Evolutionary conservation across 1,284 basidiomycete species (phyloP).

Genomic region (Anthracocystis panici-leucophaei): DNA sequence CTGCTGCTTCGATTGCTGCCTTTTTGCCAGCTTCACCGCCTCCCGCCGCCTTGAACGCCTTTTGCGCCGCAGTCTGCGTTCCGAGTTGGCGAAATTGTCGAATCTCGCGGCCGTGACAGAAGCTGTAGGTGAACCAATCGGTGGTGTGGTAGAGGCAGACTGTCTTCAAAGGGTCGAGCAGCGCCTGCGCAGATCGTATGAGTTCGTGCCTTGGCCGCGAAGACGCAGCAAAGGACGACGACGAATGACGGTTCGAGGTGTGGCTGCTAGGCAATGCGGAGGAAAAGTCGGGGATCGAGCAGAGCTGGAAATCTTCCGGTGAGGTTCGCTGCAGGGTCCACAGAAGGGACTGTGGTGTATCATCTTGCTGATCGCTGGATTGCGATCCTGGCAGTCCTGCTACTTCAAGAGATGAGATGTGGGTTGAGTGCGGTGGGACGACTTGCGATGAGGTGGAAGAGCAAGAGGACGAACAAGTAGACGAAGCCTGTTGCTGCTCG

Average conservation of each 20-base stretch:
- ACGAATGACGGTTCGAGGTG: not conserved
- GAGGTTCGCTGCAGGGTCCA: slow-evolving; percentile 39
- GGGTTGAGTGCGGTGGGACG: not conserved
- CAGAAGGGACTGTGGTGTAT: not conserved
- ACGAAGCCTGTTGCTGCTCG: slow-evolving; percentile 38
- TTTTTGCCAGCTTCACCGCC: slow-evolving; percentile 38
- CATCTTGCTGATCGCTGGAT: not conserved
- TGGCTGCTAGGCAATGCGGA: slow-evolving; percentile 4
- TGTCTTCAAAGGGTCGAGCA: slow-evolving; percentile 58
- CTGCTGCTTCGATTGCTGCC: slow-evolving; percentile 36
- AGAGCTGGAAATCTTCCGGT: slow-evolving; percentile 35
- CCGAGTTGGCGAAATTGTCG: slow-evolving; percentile 56
- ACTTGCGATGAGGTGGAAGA: slow-evolving; percentile 2
- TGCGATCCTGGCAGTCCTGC: not conserved
- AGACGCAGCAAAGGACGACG: not conserved
- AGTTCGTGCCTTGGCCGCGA: slow-evolving; percentile 23
- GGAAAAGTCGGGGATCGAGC: slow-evolving; percentile 47
- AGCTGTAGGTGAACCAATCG: slow-evolving; percentile 66
- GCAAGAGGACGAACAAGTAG: slow-evolving; percentile 13
- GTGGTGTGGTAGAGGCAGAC: slow-evolving; percentile 58
- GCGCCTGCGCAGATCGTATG: slow-evolving; percentile 27
- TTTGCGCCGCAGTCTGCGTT: slow-evolving; percentile 21
- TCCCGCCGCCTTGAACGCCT: slow-evolving; percentile 32
- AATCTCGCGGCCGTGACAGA: slow-evolving; percentile 59
- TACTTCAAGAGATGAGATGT: slow-evolving; percentile 17